phyloP scores from a whole-genome alignment of 1,284 basidiomycete species.

The Schizopora paradoxa region DNA sequence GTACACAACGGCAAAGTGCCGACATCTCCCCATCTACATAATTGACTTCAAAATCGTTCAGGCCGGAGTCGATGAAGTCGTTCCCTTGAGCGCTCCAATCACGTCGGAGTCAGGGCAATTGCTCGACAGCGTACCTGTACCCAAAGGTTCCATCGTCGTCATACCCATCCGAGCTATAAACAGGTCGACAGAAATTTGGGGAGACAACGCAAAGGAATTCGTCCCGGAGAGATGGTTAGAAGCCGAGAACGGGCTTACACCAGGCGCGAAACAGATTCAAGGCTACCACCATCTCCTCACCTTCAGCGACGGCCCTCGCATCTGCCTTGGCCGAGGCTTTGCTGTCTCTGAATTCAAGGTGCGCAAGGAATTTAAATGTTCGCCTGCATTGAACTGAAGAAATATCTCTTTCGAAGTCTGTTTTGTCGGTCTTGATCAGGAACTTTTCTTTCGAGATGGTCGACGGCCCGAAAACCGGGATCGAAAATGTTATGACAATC shows the following conservation, averaged over 20 bases:
- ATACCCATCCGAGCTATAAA: conserved; percentile 16
- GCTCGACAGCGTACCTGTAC: conserved; percentile 7
- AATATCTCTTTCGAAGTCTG: conserved; percentile 14
- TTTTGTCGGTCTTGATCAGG: conserved; percentile 19
- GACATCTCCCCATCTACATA: not conserved
- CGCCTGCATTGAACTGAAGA: too few relatives aligned
- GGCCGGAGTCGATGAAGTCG: conserved; percentile 14
- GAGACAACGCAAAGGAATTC: conserved; percentile 16
- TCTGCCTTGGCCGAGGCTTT: conserved; percentile 16
- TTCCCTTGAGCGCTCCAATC: conserved; percentile 10
- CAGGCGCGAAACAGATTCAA: conserved; percentile 8
- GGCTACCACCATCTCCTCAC: conserved; percentile 16
- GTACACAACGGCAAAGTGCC: conserved; percentile 18
- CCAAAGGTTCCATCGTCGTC: not conserved
- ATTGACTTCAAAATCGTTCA: not conserved
- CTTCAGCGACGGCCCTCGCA: conserved; percentile 16
- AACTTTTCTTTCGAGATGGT: conserved; percentile 20
- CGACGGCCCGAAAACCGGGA: conserved; percentile 21
- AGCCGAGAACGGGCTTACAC: conserved; percentile 6
- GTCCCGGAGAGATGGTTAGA: conserved; percentile 17
- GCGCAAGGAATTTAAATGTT: not conserved
- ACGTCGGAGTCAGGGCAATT: conserved; percentile 1
- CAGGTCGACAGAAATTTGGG: conserved; percentile 13
- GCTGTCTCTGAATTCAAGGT: conserved; percentile 18
- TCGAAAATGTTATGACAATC: conserved; percentile 16